phyloP scores from a whole-genome alignment of 148 eudicot genomes.

The Amaranthus palmeri region DNA sequence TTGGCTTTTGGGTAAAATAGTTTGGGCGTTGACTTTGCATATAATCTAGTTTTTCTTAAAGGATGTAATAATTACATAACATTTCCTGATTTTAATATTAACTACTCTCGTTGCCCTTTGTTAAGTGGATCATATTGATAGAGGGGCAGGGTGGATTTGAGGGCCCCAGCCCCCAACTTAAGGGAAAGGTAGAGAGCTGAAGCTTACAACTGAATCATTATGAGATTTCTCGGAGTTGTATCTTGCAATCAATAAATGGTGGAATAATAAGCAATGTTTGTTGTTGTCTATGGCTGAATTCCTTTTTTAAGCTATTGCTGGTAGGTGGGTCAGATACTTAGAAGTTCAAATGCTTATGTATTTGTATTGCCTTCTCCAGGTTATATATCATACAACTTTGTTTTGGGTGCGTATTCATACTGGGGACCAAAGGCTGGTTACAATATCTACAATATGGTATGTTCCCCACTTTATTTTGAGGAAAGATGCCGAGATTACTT shows the following conservation, averaged over 20 bases:
- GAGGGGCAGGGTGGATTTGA: too few relatives aligned
- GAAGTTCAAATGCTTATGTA: too few relatives aligned
- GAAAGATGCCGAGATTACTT: neutral
- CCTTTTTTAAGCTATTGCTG: neutral
- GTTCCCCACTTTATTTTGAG: slow-evolving; percentile 8
- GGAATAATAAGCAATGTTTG: neutral
- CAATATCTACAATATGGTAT: slow-evolving; percentile 86
- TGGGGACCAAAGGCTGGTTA: slow-evolving; percentile 99
- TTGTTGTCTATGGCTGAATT: neutral
- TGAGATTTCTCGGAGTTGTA: too few relatives aligned
- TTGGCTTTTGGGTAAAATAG: neutral
- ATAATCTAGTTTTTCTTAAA: neutral
- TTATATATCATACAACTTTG: slow-evolving; percentile 86
- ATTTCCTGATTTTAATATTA: neutral
- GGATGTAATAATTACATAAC: neutral
- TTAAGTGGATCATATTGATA: too few relatives aligned
- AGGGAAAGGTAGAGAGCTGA: too few relatives aligned
- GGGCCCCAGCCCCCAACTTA: too few relatives aligned
- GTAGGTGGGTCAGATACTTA: neutral
- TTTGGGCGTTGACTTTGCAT: too few relatives aligned
- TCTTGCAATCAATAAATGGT: too few relatives aligned
- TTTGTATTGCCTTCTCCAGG: slow-evolving; percentile 41
- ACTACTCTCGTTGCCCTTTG: too few relatives aligned
- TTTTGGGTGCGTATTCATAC: slow-evolving; percentile 95
- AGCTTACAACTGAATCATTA: too few relatives aligned